Evolutionary conservation across 1,139 yeast genomes (phyloP), one percentile per base, ranked within the genome.

Genomic region (Zygosaccharomyces sapae): DNA sequence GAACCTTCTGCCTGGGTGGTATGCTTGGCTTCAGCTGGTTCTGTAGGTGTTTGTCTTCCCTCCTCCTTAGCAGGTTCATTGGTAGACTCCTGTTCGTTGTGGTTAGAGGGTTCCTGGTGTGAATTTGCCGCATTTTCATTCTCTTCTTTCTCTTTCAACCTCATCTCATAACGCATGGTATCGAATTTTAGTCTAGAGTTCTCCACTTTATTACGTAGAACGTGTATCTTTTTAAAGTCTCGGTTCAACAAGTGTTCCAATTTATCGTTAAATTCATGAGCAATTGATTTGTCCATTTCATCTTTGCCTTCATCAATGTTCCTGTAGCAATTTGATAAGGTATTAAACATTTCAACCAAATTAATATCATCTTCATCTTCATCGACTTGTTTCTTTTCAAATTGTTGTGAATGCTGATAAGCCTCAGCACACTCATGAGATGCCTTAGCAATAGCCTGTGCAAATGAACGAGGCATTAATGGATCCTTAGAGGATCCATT

Each of bases 181-280:
- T 86, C 94, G 62, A 86, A 83, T 51, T 77, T 81, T 48, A 77
- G 72, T 67, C 92, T 77, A 5, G 87, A 79, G 34, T 77, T 71
- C 62, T 84, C 86, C 24, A 86, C 95, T 50, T 74, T 76, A 61
- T 76, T 79, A 63, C 94, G 79, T 59, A 80, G 72, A 52, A 75
- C 77, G 51, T 74, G 72, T 27, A 83, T 83, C 59, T 77, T 77
- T 52, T 76, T 77, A 66, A 84, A 84, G 56, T 79, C 81, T 47
- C 73, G 72, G 53, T 78, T 71, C 55, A 85, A 70, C 30, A 77
- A 67, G 18, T 68, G 67, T 42, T 76, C 76, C 54, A 85, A 69
- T 56, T 77, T 75, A 41, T 64, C 62, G 60, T 83, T 82, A 62
- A 85, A 75, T 43, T 77, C 80, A 41, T 72, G 68, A 58, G 76